Evolutionary conservation across 1,139 yeast species (phyloP).

Genomic region (Yamadazyma sp.): DNA sequence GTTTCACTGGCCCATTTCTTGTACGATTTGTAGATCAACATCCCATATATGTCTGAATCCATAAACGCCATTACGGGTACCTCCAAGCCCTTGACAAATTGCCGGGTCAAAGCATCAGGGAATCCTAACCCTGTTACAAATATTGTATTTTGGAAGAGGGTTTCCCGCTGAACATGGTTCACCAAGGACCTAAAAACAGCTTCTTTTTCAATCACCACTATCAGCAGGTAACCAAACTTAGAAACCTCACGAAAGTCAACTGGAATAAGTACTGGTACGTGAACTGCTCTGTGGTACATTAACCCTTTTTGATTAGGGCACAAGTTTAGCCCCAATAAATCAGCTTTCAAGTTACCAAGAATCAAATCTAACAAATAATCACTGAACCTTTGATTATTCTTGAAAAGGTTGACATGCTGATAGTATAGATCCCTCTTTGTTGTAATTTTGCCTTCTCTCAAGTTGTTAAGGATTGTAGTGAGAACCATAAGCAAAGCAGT

Average conservation of each 20-base stretch:
- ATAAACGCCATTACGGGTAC: slow-evolving; percentile 43
- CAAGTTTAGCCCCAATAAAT: slow-evolving; percentile 36
- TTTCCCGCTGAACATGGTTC: slow-evolving; percentile 14
- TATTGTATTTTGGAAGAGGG: slow-evolving; percentile 23
- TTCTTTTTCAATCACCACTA: slow-evolving; percentile 69
- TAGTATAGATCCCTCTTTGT: slow-evolving; percentile 69
- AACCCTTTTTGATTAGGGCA: slow-evolving; percentile 67
- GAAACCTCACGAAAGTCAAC: slow-evolving; percentile 8
- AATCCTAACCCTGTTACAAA: slow-evolving; percentile 68
- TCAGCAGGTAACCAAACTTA: slow-evolving; percentile 8
- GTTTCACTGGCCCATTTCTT: slow-evolving; percentile 13
- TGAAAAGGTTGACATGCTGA: slow-evolving; percentile 57
- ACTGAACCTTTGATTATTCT: slow-evolving; percentile 30
- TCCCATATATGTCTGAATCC: slow-evolving; percentile 71
- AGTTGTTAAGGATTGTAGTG: slow-evolving; percentile 6
- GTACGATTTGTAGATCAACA: slow-evolving; percentile 51
- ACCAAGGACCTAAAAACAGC: slow-evolving; percentile 43
- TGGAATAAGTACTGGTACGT: slow-evolving; percentile 30
- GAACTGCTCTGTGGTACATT: slow-evolving; percentile 35
- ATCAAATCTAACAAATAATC: slow-evolving; percentile 39
- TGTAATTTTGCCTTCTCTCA: slow-evolving; percentile 20
- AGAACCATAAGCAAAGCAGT: slow-evolving; percentile 4
- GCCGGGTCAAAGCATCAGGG: slow-evolving; percentile 44
- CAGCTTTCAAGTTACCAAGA: slow-evolving; percentile 25
- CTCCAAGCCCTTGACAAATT: slow-evolving; percentile 21